These are phyloP conservation scores for Pythium biforme DNA, from an alignment of 352 stramenopile genomes.

Conservation along the genomic window DNA sequence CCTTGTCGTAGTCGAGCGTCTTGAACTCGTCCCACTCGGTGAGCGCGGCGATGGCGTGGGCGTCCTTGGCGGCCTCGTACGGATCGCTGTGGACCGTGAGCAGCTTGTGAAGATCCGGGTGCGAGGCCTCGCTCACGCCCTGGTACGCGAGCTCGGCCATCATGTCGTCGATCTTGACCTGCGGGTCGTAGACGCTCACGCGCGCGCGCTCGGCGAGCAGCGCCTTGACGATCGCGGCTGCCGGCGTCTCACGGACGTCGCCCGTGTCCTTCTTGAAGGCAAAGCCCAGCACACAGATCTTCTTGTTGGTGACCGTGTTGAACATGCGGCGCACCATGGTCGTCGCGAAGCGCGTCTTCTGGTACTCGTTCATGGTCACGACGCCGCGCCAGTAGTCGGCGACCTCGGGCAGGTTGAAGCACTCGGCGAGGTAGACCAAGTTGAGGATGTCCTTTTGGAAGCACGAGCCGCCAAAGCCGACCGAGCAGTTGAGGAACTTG, in stretches of 20 bases:
- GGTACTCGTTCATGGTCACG: slow-evolving; percentile 99
- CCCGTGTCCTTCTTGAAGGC: slow-evolving; percentile 99
- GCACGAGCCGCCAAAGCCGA: slow-evolving; percentile 98
- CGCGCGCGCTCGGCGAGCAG: slow-evolving; percentile 95
- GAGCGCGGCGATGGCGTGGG: slow-evolving; percentile 93
- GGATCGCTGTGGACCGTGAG: slow-evolving; percentile 73
- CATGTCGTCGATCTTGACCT: slow-evolving; percentile 96
- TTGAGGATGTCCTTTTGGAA: slow-evolving; percentile 99
- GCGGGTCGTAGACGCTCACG: slow-evolving; percentile 97
- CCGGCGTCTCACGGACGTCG: slow-evolving; percentile 98
- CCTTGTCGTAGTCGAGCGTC: slow-evolving; percentile 94
- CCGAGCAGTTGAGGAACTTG: slow-evolving; percentile 97
- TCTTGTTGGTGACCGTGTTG: slow-evolving; percentile 99
- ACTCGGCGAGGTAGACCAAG: slow-evolving; percentile 98
- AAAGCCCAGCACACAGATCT: slow-evolving; percentile 99
- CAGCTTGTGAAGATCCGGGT: slow-evolving; percentile 88
- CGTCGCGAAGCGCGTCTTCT: slow-evolving; percentile 99
- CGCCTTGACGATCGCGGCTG: slow-evolving; percentile 96
- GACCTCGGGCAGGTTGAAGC: slow-evolving; percentile 97
- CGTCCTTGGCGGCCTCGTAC: slow-evolving; percentile 91
- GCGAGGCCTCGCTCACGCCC: slow-evolving; percentile 88
- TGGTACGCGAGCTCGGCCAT: slow-evolving; percentile 81
- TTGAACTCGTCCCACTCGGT: slow-evolving; percentile 99
- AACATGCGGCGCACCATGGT: slow-evolving; percentile 99
- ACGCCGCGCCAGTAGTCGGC: slow-evolving; percentile 99